Percentiles rank a stretch among this genome's conserved stretches.
Conservation (phyloP, 176 grass and related monocot genomes). For the Hyparrhenia diplandra region DNA sequence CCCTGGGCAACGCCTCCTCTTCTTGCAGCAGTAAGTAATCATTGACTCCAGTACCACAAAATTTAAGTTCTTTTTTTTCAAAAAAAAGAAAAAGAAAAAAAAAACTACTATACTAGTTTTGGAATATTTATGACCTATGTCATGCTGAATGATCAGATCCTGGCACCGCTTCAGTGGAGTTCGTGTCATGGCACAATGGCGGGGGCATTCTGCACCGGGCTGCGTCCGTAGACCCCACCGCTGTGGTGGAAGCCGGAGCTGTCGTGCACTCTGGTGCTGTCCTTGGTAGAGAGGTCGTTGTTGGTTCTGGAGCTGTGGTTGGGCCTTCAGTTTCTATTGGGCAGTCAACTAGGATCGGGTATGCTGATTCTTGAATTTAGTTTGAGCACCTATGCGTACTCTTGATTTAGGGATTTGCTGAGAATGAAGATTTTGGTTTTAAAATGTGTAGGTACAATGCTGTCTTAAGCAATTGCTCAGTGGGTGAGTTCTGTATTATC, state of each 20-base stretch:
- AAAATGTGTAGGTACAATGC: constrained; percentile 61
- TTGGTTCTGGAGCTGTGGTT: constrained; percentile 66
- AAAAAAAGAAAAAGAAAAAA: too few species aligned
- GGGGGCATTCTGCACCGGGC: constrained; percentile 47
- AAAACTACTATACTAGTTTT: too few species aligned
- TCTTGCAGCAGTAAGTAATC: neutral
- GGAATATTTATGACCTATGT: neutral
- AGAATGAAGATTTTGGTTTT: neutral
- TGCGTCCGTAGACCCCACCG: constrained; percentile 34
- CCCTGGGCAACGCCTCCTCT: neutral
- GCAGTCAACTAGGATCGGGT: constrained; percentile 73
- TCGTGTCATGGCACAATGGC: constrained; percentile 49
- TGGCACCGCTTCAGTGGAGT: constrained; percentile 4
- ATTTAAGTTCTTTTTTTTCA: neutral
- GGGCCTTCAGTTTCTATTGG: constrained; percentile 64
- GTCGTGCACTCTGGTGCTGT: constrained; percentile 53
- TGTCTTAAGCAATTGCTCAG: constrained; percentile 68
- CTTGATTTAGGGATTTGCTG: neutral
- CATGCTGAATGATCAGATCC: constrained; percentile 2
- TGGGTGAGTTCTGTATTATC: constrained; percentile 66
- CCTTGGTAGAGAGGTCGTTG: constrained; percentile 47
- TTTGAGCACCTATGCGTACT: neutral
- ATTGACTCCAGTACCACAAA: neutral
- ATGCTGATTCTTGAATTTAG: neutral
- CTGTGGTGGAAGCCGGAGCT: constrained; percentile 40